Evolutionary conservation across 2,329 filamentous ascomycete species (phyloP).

Genomic region (Sporothrix pallida): DNA sequence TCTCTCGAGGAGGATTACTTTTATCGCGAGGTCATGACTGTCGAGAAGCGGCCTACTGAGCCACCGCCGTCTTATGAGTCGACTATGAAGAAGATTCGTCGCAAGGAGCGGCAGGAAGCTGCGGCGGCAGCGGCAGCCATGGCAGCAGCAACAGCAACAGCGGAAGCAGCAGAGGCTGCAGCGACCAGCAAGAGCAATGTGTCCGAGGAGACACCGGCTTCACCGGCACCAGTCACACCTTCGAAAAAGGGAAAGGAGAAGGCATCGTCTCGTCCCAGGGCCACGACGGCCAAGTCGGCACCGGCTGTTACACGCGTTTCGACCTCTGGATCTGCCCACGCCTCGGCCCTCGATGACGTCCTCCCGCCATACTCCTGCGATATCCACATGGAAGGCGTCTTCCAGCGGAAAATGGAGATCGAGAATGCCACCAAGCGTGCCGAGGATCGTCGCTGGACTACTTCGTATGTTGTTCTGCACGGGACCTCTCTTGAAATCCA

Average conservation of each 20-base stretch:
- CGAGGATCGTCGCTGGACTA: constrained; percentile 67
- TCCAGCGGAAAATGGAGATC: constrained; percentile 69
- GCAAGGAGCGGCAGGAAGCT: constrained; percentile 38
- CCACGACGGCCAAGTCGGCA: not conserved
- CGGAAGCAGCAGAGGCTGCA: not conserved
- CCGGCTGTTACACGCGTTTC: not conserved
- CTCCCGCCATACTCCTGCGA: constrained; percentile 64
- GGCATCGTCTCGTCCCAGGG: not conserved
- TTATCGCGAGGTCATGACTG: constrained; percentile 59
- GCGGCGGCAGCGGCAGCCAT: constrained; percentile 12
- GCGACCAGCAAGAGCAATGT: not conserved
- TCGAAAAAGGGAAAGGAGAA: constrained; percentile 33
- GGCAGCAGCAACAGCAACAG: not conserved
- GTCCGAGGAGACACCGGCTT: constrained; percentile 16
- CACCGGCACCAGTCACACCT: not conserved
- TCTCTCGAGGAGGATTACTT: constrained; percentile 63
- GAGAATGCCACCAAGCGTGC: constrained; percentile 67
- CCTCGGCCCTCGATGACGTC: constrained; percentile 46
- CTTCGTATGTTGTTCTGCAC: constrained; percentile 66
- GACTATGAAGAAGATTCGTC: constrained; percentile 41
- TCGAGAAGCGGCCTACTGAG: constrained; percentile 51
- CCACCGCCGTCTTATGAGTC: constrained; percentile 56
- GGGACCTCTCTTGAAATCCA: constrained; percentile 73
- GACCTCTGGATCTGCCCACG: not conserved
- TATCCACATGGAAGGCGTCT: constrained; percentile 62